Evolutionary conservation across 2,329 filamentous ascomycete species (phyloP).

Genomic region (Neofusicoccum laricinum): DNA sequence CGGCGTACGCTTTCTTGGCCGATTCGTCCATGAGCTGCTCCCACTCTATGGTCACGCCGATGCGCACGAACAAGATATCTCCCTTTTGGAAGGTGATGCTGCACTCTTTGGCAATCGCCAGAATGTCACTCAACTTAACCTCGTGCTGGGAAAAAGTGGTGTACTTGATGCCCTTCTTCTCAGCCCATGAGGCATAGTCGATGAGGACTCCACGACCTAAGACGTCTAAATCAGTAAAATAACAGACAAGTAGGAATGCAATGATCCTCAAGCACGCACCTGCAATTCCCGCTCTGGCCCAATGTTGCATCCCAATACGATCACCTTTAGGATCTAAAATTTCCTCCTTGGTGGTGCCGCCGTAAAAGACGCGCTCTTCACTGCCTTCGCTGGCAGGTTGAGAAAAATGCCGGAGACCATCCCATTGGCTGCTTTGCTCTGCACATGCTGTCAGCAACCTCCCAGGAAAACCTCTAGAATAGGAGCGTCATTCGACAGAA

Average conservation of each 20-base stretch:
- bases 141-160: constrained; percentile 7
- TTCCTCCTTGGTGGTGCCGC: constrained; percentile 22
- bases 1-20: constrained; percentile 27
- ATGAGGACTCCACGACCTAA: constrained; percentile 16
- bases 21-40: constrained; percentile 22
- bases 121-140: constrained; percentile 21
- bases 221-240: neutral
- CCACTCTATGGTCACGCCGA: constrained; percentile 34
- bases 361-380: constrained; percentile 22
- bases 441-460: neutral
- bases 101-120: constrained; percentile 19
- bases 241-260: no score
- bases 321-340: constrained; percentile 21
- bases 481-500: neutral
- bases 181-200: constrained; percentile 8
- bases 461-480: neutral
- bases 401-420: constrained; percentile 35
- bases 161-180: constrained; percentile 17
- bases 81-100: constrained; percentile 20
- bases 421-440: constrained; percentile 35
- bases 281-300: constrained; percentile 10
- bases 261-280: neutral
- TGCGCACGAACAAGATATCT: constrained; percentile 36
- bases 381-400: constrained; percentile 24
- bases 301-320: constrained; percentile 16